A percentile compares a stretch with the other conserved stretches of the same genome.
These are phyloP conservation scores for Fusarium heterosporum DNA, from an alignment of 2,329 filamentous ascomycete species.

Conservation along the genomic window DNA sequence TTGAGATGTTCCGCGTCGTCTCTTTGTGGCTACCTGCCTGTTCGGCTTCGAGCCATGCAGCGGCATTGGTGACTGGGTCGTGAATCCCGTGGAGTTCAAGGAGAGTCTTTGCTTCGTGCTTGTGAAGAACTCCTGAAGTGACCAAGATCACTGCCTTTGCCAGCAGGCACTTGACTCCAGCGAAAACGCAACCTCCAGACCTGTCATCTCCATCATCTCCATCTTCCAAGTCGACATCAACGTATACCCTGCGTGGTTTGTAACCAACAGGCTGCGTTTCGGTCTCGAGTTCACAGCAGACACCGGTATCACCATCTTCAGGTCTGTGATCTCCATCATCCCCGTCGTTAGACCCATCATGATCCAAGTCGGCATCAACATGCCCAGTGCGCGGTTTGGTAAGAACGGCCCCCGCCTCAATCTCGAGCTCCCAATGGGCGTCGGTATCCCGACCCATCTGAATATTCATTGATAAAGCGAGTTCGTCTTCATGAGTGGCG, in stretches of 20 bases:
- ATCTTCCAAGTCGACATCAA: background rate
- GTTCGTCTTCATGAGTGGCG: background rate
- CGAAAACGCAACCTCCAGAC: slow-evolving; percentile 48
- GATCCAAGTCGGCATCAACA: background rate
- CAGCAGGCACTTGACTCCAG: slow-evolving; percentile 54
- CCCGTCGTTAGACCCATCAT: too few species aligned
- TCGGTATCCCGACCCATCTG: background rate
- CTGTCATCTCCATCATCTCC: background rate
- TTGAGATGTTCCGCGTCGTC: background rate
- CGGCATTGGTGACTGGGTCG: slow-evolving; percentile 50
- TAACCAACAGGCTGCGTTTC: background rate
- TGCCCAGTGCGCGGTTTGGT: background rate
- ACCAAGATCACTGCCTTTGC: slow-evolving; percentile 55
- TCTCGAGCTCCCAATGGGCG: background rate
- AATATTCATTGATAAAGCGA: slow-evolving; percentile 14
- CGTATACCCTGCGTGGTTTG: background rate
- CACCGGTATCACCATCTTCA: too few species aligned
- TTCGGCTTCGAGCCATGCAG: slow-evolving; percentile 50
- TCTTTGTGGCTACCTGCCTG: background rate
- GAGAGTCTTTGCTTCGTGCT: slow-evolving; percentile 53
- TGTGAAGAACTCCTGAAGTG: slow-evolving; percentile 55
- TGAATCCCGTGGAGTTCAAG: slow-evolving; percentile 58
- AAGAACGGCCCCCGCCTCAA: background rate
- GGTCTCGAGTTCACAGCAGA: background rate
- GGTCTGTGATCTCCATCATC: too few species aligned